phyloP scores from a whole-genome alignment of 202 grass and related monocot genomes.

The Musa balbisiana region DNA sequence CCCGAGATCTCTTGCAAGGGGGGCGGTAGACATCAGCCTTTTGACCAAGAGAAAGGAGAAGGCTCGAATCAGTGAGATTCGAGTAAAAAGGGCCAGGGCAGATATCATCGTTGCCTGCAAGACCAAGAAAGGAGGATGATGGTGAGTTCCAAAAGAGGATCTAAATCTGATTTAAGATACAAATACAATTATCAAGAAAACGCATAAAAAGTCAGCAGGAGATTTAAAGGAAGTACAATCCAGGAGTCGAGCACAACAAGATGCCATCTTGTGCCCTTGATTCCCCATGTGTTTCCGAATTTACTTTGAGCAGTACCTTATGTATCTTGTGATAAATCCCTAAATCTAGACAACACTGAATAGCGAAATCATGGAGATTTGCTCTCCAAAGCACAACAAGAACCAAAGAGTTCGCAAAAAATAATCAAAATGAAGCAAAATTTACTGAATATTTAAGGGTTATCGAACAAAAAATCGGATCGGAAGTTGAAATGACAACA shows the following conservation, averaged over 20 bases:
- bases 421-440: background rate
- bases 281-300: background rate
- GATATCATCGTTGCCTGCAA: conserved; percentile 17
- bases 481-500: no score
- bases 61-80: conserved; percentile 15
- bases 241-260: no score
- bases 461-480: no score
- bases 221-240: background rate
- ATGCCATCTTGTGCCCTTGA: background rate
- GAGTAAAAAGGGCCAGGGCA: conserved; percentile 11
- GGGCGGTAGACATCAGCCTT: conserved; percentile 9
- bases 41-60: conserved; percentile 11
- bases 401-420: background rate
- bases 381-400: background rate
- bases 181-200: background rate
- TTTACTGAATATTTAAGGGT: no score
- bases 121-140: background rate
- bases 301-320: background rate
- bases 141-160: background rate
- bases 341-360: background rate
- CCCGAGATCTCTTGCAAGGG: conserved; percentile 67
- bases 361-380: background rate
- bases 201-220: background rate
- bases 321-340: background rate
- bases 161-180: background rate